Evolutionary conservation across 768 basidiomycete genomes (phyloP).

Genomic region (Hortiboletus flavorubellus): DNA sequence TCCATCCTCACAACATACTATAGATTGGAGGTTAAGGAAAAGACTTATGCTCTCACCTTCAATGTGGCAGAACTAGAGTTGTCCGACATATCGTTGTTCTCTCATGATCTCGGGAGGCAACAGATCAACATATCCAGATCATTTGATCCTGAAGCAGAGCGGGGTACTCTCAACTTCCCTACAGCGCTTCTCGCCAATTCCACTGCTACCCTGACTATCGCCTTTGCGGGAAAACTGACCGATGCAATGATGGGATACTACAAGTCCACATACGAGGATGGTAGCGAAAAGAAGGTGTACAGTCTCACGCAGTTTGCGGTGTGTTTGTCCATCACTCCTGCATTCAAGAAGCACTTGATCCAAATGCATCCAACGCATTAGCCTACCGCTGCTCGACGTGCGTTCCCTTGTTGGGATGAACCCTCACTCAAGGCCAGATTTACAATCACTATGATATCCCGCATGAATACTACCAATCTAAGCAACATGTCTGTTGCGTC

Average conservation of each 20-base stretch:
- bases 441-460: conserved; percentile 74
- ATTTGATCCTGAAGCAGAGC: conserved; percentile 62
- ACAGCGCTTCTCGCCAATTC: conserved; percentile 60
- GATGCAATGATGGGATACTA: conserved; percentile 84
- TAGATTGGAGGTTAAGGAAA: conserved; percentile 61
- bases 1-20: background rate
- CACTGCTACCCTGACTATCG: conserved; percentile 66
- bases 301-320: conserved; percentile 90
- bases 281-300: conserved; percentile 63
- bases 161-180: conserved; percentile 58
- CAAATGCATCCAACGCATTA: conserved; percentile 28
- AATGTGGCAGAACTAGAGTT: conserved; percentile 63
- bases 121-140: conserved; percentile 43
- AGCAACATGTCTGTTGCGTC: conserved; percentile 82
- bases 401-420: conserved; percentile 93
- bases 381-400: conserved; percentile 81
- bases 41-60: conserved; percentile 60
- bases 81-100: conserved; percentile 52
- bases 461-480: conserved; percentile 67
- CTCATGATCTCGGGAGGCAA: conserved; percentile 49
- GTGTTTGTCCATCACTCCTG: conserved; percentile 4
- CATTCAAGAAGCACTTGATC: background rate
- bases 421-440: conserved; percentile 87
- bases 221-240: conserved; percentile 66
- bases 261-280: conserved; percentile 58